phyloP scores from a whole-genome alignment of 352 stramenopile species.

The Pythium angustatum region DNA sequence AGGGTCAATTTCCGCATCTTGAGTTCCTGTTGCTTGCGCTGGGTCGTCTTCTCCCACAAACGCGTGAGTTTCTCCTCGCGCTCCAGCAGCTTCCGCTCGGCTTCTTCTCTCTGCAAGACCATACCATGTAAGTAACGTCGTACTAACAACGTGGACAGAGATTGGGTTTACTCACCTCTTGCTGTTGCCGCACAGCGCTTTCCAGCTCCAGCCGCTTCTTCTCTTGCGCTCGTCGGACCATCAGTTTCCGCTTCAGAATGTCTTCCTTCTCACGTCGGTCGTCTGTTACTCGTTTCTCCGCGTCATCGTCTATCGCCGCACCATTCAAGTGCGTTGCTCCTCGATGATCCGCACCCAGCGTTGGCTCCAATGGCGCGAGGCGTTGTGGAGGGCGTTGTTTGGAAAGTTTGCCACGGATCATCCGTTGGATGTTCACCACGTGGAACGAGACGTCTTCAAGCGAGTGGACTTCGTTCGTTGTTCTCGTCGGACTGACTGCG shows the following conservation, averaged over 20 bases:
- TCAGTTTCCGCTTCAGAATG: conserved; percentile 6
- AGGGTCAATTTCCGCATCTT: conserved; percentile 38
- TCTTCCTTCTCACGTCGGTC: conserved; percentile 13
- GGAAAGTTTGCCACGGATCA: conserved; percentile 8
- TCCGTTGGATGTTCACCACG: conserved; percentile 16
- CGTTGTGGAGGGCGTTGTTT: conserved; percentile 16
- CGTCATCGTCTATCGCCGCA: neutral
- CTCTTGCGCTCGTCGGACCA: conserved; percentile 8
- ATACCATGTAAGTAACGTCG: conserved; percentile 7
- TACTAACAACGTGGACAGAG: no score
- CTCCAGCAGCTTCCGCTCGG: conserved; percentile 66
- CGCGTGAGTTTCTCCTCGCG: conserved; percentile 66
- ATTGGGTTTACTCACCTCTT: conserved; percentile 32
- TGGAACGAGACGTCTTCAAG: conserved; percentile 6
- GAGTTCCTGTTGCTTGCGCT: conserved; percentile 45
- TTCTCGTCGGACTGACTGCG: neutral
- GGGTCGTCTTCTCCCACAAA: conserved; percentile 55
- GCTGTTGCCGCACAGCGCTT: neutral
- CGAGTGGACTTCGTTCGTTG: neutral
- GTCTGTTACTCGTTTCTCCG: neutral
- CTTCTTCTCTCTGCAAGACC: conserved; percentile 45
- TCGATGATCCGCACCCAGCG: neutral
- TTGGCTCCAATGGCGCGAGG: conserved; percentile 13
- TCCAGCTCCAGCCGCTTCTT: conserved; percentile 18
- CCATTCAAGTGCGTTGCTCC: neutral